A percentile compares a stretch with the other conserved stretches of the same genome.
Conservation (phyloP, 2,329 filamentous ascomycete genomes). For the Aspergillus neoniger region DNA sequence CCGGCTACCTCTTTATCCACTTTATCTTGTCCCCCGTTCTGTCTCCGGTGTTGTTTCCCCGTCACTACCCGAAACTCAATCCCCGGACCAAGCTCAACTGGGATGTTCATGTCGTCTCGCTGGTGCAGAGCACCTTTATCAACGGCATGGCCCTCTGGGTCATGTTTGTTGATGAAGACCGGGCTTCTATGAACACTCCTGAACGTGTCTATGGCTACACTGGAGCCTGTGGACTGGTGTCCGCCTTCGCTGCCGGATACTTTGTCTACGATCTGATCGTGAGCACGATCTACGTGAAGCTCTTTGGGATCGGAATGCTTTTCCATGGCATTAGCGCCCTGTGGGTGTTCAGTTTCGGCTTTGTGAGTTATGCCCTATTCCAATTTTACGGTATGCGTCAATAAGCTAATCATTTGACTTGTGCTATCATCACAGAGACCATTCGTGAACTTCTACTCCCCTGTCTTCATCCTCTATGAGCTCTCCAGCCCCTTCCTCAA, state of each 20-base stretch:
- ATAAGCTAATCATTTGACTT: not conserved
- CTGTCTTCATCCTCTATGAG: slow-evolving; percentile 68
- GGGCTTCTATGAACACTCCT: slow-evolving; percentile 53
- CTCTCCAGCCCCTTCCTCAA: slow-evolving; percentile 67
- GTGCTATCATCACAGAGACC: slow-evolving; percentile 52
- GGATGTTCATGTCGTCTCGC: slow-evolving; percentile 66
- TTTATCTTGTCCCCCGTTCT: slow-evolving; percentile 57
- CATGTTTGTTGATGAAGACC: slow-evolving; percentile 58
- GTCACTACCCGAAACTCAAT: slow-evolving; percentile 56
- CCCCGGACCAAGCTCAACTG: slow-evolving; percentile 63
- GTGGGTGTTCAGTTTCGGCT: slow-evolving; percentile 63
- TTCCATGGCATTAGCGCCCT: slow-evolving; percentile 64
- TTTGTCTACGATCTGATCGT: slow-evolving; percentile 66
- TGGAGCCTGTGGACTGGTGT: slow-evolving; percentile 59
- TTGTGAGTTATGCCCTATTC: slow-evolving; percentile 52
- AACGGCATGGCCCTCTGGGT: slow-evolving; percentile 60
- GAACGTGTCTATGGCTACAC: slow-evolving; percentile 64
- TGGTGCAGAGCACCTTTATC: slow-evolving; percentile 61
- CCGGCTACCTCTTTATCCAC: slow-evolving; percentile 59
- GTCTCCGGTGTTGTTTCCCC: slow-evolving; percentile 56
- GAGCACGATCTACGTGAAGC: slow-evolving; percentile 55
- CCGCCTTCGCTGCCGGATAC: slow-evolving; percentile 63
- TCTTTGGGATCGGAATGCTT: slow-evolving; percentile 64
- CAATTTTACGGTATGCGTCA: not conserved
- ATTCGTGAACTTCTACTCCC: slow-evolving; percentile 66